Evolutionary conservation across 768 basidiomycete genomes (phyloP), one percentile per base, ranked within the genome.

Genomic region (Botryobasidium botryosum): DNA sequence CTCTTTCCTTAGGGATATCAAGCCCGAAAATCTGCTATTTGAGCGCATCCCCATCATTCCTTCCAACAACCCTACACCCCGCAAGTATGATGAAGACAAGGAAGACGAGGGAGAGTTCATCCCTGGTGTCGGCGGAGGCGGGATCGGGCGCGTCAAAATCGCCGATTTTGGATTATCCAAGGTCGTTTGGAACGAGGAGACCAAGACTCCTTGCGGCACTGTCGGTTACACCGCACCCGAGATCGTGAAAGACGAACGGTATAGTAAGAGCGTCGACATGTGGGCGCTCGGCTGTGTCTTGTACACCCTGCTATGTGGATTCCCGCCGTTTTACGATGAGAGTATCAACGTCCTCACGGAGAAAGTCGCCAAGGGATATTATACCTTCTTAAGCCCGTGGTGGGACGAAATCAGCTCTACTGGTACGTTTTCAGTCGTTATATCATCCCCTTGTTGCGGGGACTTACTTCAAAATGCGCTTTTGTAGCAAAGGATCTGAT

Each of bases 221-320:
- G 92, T 99, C 26, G 94, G 94, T 18, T 99, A 99, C 62, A 99
- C 94, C 2, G 94, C 94, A 5, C 94, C 94, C 4, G 94, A 99
- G 64, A 99, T 99, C 50, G 94, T 99, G 55, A 97, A 96, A 64
- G 94, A 97, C 57, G 92, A 99, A 64, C 72, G 88, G 24, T 92
- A 92, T 59, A 82, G 77, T 59, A 91, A 90, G 63, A 87, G 83
- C 55, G 92, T 97, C 44, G 94, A 99, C 58, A 96, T 97, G 94
- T 99, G 94, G 94, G 94, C 94, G 2, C 65, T 99, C 29, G 94
- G 94, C 32, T 99, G 94, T 61, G 94, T 99, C n/a, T 70, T 99
- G 1, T 99, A 99, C 64, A 99, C 94, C 2, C 69, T 97, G 2
- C 76, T 99, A 17, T 97, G 94, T 55, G 94, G 94, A 43, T 94